Evolutionary conservation across 108 stramenopile genomes (phyloP), one percentile per base, ranked within the genome.

Genomic region (Cyclostephanos tholiformis): DNA sequence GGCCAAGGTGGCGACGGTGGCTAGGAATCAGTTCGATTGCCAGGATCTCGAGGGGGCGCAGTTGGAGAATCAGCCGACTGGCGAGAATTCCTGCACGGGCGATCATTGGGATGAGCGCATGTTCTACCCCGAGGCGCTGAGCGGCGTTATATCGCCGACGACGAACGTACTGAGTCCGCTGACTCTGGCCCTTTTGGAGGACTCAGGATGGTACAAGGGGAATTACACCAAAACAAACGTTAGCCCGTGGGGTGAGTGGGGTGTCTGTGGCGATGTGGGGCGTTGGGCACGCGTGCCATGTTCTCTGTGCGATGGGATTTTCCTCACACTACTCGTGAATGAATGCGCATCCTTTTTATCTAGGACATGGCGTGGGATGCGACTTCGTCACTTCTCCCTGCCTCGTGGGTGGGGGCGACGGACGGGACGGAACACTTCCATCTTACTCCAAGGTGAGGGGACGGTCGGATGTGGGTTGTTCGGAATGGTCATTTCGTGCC

Each of bases 41-140:
- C 89, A 90, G 69, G 71, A 82, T 46, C 60, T 77, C 58, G 72
- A 67, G 41, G 82, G 82, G 46, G 88, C 87, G 29, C 87, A 86
- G 65, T 64, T 93, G 78, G 91, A 93, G 82, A 93, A 93, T 74
- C 91, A 92, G 58, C 93, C 91, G 0, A 91, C 91, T 2, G 87
- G 93, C 16, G 61, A 77, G 27, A 84, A 86, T 52, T 87, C 88
- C 11, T 95, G 93, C 69, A 87, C 89, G 0, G 93, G 93, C 22
- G 91, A 93, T 80, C 91, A 93, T 74, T 93, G 89, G 89, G 91
- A 93, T 61, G 93, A 95, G 67, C 77, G 89, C 43, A 73, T 86
- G 66, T 91, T 78, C 63, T 91, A 94, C 64, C 84, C 87, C 1
- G 89, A 92, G 64, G 65, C 83, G 19, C 65, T 95, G 43, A 68